These are phyloP conservation scores for Collybia sp. DNA, from an alignment of 768 basidiomycete genomes.

Conservation along the genomic window DNA sequence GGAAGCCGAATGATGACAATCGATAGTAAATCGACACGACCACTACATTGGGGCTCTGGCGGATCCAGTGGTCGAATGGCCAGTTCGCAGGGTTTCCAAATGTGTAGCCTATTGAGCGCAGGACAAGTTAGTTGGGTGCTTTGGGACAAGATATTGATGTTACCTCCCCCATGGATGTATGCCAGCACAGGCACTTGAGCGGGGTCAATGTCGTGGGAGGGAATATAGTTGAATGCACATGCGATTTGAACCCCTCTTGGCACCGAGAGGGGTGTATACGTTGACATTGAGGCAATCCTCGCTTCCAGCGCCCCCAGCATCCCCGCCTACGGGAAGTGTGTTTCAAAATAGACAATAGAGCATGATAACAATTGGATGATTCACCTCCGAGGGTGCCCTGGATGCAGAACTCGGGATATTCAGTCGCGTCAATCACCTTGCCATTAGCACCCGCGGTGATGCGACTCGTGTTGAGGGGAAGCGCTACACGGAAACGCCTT, in stretches of 20 bases:
- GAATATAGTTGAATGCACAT: conserved; percentile 8
- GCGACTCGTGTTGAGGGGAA: conserved; percentile 45
- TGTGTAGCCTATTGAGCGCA: conserved; percentile 35
- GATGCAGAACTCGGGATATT: conserved; percentile 54
- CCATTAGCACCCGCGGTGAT: conserved; percentile 30
- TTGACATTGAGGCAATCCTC: conserved; percentile 68
- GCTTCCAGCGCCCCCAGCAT: conserved; percentile 58
- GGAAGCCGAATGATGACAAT: conserved; percentile 60
- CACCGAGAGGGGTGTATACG: conserved; percentile 50
- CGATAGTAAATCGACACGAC: conserved; percentile 67
- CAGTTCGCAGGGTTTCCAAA: conserved; percentile 60
- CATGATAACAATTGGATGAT: conserved; percentile 4
- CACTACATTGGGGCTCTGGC: conserved; percentile 58
- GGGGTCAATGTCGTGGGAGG: background rate
- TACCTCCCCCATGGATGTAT: conserved; percentile 48
- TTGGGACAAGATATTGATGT: background rate
- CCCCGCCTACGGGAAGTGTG: conserved; percentile 30
- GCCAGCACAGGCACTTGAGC: conserved; percentile 38
- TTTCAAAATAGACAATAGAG: conserved; percentile 2
- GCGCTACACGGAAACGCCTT: conserved; percentile 45
- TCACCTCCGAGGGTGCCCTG: conserved; percentile 50
- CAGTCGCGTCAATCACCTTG: conserved; percentile 40
- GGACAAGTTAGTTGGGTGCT: no score
- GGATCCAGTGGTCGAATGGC: conserved; percentile 64
- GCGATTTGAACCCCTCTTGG: conserved; percentile 20